Conservation (phyloP, 352 stramenopile species). For the Phytophthora tubulina region DNA sequence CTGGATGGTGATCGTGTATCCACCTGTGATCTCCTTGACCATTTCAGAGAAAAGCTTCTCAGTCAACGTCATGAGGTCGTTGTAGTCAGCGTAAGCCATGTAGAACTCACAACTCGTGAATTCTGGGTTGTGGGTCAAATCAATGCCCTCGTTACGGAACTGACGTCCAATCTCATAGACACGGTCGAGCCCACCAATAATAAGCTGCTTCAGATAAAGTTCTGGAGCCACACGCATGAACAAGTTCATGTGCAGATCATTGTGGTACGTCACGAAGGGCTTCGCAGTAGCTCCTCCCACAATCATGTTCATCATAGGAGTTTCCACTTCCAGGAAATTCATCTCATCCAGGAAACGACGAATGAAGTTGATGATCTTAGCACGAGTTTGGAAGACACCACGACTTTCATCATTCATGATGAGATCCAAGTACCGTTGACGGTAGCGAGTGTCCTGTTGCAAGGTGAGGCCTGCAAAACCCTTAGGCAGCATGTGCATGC, state of each 20-base stretch:
- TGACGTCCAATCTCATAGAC: slow-evolving; percentile 99
- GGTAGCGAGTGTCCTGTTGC: slow-evolving; percentile 87
- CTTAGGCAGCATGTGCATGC: slow-evolving; percentile 90
- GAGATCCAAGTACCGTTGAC: slow-evolving; percentile 96
- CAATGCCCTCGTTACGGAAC: slow-evolving; percentile 99
- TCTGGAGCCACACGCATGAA: slow-evolving; percentile 98
- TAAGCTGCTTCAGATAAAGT: slow-evolving; percentile 97
- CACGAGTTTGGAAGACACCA: slow-evolving; percentile 94
- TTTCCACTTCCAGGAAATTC: slow-evolving; percentile 99
- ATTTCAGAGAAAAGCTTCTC: slow-evolving; percentile 94
- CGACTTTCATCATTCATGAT: slow-evolving; percentile 96
- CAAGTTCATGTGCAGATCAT: slow-evolving; percentile 96
- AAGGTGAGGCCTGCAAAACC: slow-evolving; percentile 72
- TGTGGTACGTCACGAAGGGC: slow-evolving; percentile 98
- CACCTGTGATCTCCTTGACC: slow-evolving; percentile 92
- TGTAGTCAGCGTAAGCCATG: slow-evolving; percentile 98
- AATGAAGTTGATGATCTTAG: slow-evolving; percentile 95
- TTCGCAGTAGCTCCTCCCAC: slow-evolving; percentile 96
- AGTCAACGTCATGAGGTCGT: slow-evolving; percentile 98
- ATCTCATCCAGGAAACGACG: slow-evolving; percentile 93
- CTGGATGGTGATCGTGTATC: slow-evolving; percentile 91
- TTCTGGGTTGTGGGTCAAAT: slow-evolving; percentile 98
- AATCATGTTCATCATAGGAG: slow-evolving; percentile 96
- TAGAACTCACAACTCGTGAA: slow-evolving; percentile 99
- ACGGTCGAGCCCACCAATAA: slow-evolving; percentile 97